Percentiles rank a stretch among this genome's conserved stretches.
Conservation (phyloP, 306 rosid genomes). For the Corylus avellana region DNA sequence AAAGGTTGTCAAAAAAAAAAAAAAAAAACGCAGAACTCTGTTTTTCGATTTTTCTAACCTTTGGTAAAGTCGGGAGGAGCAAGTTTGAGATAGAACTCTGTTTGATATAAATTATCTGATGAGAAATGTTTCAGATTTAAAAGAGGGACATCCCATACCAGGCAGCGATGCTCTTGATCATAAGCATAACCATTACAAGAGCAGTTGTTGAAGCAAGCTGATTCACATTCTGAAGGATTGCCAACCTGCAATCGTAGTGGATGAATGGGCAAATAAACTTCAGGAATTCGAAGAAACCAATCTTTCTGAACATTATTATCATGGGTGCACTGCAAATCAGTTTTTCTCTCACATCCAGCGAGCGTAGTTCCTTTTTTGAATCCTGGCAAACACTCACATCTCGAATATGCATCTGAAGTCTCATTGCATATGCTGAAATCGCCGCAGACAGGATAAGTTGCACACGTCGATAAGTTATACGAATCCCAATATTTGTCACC, state of each 20-base stretch:
- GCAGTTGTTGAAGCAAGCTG: slow-evolving; percentile 1
- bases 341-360: background rate
- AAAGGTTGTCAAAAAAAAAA: too few species aligned
- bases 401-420: background rate
- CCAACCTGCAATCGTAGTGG: background rate
- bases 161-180: background rate
- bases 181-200: slow-evolving; percentile 22
- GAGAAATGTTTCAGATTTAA: background rate
- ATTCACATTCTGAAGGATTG: background rate
- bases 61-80: background rate
- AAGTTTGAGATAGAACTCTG: slow-evolving; percentile 17
- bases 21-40: background rate
- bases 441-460: background rate
- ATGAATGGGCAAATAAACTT: background rate
- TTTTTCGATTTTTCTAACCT: background rate
- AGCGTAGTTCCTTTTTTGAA: background rate
- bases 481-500: fast-evolving
- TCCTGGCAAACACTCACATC: background rate
- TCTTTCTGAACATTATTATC: background rate
- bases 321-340: background rate
- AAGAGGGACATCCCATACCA: background rate
- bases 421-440: background rate
- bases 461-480: too few species aligned
- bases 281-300: background rate
- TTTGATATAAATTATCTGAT: background rate